Evolutionary conservation across 2,329 filamentous ascomycete genomes (phyloP), one percentile per base, ranked within the genome.

Genomic region (Raffaelea deltoideospora): DNA sequence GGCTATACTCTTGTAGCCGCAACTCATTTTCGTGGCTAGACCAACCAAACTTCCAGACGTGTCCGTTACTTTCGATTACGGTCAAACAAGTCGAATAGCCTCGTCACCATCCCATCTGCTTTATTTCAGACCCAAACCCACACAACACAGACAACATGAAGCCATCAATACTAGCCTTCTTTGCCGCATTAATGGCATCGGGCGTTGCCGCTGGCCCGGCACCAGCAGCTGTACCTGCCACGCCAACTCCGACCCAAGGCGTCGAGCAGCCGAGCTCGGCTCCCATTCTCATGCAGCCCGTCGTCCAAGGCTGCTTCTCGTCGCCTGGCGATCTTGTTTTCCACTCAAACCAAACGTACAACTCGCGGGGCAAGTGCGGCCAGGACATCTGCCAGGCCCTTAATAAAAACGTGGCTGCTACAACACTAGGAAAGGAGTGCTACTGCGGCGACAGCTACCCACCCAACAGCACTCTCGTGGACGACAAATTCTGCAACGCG

Each of bases 401-500:
- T 8, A 63, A 67, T 26, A 60, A 54, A 23, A 46, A 65, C 1
- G 79, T 85, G 8, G 72, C 77, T 48, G 83, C 66, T 23, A 58
- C 82, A 31, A 70, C 66, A 8, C 64, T 66, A 15, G 70, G 70
- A 14, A 61, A 64, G 15, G 57, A 72, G 44, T 94, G 86, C 58
- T 82, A 65, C 49, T 93, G 86, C 50, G 86, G 85, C 41, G 59
- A 73, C 43, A 56, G 64, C 40, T 66, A 87, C 33, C 86, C 86
- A 1, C 63, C 75, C 14, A 48, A 61, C 28, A 59, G 59, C 14
- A 60, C 61, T 29, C 52, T 76, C 41, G 67, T 72, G 7, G 59
- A 66, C 31, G 67, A 78, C 49, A 53, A 52, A 8, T 58, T 73
- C 14, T 94, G 86, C 59, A 63, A 71, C 50, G 67, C 65, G 21